Evolutionary conservation across 192 early-diverging fungal genomes (phyloP), one percentile per base, ranked within the genome.

Genomic region (Backusella morwellensis): DNA sequence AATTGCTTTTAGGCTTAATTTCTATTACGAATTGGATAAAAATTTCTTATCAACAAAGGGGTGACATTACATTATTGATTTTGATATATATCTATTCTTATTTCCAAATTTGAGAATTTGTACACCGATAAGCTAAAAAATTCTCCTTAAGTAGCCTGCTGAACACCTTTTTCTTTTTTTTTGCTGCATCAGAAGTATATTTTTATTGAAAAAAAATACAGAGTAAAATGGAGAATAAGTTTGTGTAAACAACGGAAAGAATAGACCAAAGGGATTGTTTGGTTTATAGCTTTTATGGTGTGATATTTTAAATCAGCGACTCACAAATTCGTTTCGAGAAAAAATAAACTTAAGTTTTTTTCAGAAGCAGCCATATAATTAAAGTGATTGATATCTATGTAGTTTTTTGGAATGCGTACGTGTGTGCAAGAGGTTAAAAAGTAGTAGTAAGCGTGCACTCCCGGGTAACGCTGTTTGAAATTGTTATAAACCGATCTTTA

Each of bases 281-380:
- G 23, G 8, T 14, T 63, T 26, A 9, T 59, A 59, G 23, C 21
- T 59, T 32, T 59, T 29, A 29, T 63, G 56, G 56, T 63, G 56
- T 63, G 56, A 63, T 63, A 12, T 63, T 63, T 63, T 63, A 63
- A 63, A 63, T 29, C 21, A 9, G 56, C 21, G 56, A 63, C 23
- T 29, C 12, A 63, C 26, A 8, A 63, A 63, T 29, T 29, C 29
- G 56, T 14, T 0, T 63, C 54, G 11, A 56, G 21, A 56, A 56
- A 56, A 56, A 56, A 59, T 26, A 59, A 59, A 59, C 56, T 63
- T 26, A 63, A 63, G 56, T 12, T 63, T 29, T 63, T 59, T 59
- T 59, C 54, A 63, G 26, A 63, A 63, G 26, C 56, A 63, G 56
- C 9, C 9, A n/a, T 29, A 63, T 63, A 63, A 63, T 29, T 26